A percentile compares a stretch with the other conserved stretches of the same genome.
Evolutionary conservation across 1,284 basidiomycete genomes (phyloP).

Genomic region (Moesziomyces sp.): DNA sequence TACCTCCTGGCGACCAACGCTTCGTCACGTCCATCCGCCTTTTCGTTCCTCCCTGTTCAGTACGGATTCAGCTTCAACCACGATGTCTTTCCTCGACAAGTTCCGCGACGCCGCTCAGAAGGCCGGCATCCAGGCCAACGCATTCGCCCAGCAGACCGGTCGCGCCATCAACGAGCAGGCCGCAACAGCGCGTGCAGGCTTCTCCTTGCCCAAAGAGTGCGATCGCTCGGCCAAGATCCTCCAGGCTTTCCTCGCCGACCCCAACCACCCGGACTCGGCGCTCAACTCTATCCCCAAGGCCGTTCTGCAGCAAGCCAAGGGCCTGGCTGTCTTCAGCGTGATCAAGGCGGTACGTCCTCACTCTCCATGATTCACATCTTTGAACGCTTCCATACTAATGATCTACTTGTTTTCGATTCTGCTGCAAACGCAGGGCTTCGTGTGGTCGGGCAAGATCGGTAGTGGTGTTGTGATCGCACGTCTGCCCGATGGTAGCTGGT

Average conservation of each 20-base stretch:
- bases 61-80: background rate
- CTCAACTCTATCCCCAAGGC: slow-evolving; percentile 95
- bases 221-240: slow-evolving; percentile 90
- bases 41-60: background rate
- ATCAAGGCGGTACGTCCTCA: slow-evolving; percentile 71
- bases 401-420: background rate
- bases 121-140: slow-evolving; percentile 71
- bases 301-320: slow-evolving; percentile 84
- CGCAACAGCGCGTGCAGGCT: slow-evolving; percentile 59
- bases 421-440: slow-evolving; percentile 74
- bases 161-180: slow-evolving; percentile 57
- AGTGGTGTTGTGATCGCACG: slow-evolving; percentile 94
- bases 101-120: slow-evolving; percentile 82
- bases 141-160: slow-evolving; percentile 60
- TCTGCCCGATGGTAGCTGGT: slow-evolving; percentile 95
- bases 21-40: background rate
- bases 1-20: background rate
- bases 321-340: slow-evolving; percentile 91
- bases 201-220: slow-evolving; percentile 66
- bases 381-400: background rate
- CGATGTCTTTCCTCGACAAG: slow-evolving; percentile 77
- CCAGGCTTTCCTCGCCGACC: slow-evolving; percentile 89
- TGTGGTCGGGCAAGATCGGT: slow-evolving; percentile 95
- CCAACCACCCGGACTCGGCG: slow-evolving; percentile 85
- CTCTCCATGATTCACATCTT: background rate